phyloP scores from a whole-genome alignment of 495 filamentous ascomycete genomes.

The Hyaloscypha bicolor region DNA sequence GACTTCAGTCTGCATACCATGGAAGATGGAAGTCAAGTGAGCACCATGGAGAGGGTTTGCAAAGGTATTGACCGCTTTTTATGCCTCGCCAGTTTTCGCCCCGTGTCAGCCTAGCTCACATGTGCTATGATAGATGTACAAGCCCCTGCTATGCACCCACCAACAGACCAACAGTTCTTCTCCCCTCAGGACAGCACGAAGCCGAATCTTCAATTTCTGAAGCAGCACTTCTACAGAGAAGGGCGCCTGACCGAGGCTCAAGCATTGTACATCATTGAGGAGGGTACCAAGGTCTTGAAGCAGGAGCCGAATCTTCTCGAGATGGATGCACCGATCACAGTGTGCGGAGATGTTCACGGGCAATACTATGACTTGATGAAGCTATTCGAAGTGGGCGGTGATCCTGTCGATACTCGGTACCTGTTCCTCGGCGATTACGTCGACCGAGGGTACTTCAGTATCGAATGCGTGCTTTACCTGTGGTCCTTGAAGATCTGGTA shows the following conservation, averaged over 20 bases:
- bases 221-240: constrained; percentile 98
- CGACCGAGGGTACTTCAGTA: constrained; percentile 97
- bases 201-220: constrained; percentile 90
- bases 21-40: constrained; percentile 96
- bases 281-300: constrained; percentile 79
- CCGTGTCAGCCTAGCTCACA: not conserved
- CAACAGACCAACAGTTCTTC: constrained; percentile 76
- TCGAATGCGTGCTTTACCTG: constrained; percentile 97
- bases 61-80: constrained; percentile 68
- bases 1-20: constrained; percentile 97
- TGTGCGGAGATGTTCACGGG: constrained; percentile 97
- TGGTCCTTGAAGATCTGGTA: constrained; percentile 99
- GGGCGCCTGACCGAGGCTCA: constrained; percentile 96
- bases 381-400: constrained; percentile 96
- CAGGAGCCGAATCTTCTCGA: constrained; percentile 93
- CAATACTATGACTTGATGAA: constrained; percentile 99
- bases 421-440: constrained; percentile 98
- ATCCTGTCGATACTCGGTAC: constrained; percentile 94
- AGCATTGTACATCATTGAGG: constrained; percentile 90
- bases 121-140: constrained; percentile 73
- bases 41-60: constrained; percentile 90
- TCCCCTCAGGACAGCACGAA: constrained; percentile 80
- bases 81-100: constrained; percentile 22
- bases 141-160: constrained; percentile 90
- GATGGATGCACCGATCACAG: constrained; percentile 99